Base-by-base conservation (phyloP, 164 flowering plant species). In the Chimonanthus salicifolius region DNA sequence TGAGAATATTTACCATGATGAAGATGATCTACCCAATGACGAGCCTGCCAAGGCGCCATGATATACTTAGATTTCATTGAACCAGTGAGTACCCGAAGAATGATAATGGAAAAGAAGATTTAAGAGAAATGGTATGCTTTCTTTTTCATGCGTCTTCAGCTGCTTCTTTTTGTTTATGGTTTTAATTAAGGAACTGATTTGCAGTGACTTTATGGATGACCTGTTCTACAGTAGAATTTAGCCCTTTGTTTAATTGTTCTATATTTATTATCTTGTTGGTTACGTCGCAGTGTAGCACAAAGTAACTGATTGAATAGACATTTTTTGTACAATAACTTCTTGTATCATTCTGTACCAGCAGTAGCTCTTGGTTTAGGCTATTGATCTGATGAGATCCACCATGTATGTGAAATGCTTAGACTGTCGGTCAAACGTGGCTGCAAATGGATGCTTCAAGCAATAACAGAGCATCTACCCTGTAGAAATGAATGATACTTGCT, bases 1-100 rank as follows among this genome's bases (percentile, higher is more conserved):
- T 3, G 99, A 95, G 82, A 89, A 90, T 81, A 95, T 95, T 68
- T 95, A 95, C 85, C 96, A 89, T 70, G 99, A 94, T 58, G 99
- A 91, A 66, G 98, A 90, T 78, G 97, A 93, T 80, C 50, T 88
- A 70, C 90, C 94, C 2, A 87, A 77, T 48, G 93, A 87, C 15
- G 94, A 94, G 60, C 67, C 91, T 15, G 62, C 83, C 0, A 88
- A 87, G 80, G 84, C 75, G 70, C 74, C 88, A 6, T 87, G 58
- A 62, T 45, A n/a, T 13, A 54, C 16, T n/a, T 54, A 54, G 60
- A 54, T 54, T 54, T 54, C 5, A 54, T 11, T 54, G 3, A 11
- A 54, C 11, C 16, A 5, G 2, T 3, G 16, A 8, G 60, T 54
- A n/a, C 60, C 60, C 1, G 33, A 15, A 50, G 33, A 16, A 51